Base-by-base conservation (phyloP, 257 asterid genomes). In the Petunia secreta region DNA sequence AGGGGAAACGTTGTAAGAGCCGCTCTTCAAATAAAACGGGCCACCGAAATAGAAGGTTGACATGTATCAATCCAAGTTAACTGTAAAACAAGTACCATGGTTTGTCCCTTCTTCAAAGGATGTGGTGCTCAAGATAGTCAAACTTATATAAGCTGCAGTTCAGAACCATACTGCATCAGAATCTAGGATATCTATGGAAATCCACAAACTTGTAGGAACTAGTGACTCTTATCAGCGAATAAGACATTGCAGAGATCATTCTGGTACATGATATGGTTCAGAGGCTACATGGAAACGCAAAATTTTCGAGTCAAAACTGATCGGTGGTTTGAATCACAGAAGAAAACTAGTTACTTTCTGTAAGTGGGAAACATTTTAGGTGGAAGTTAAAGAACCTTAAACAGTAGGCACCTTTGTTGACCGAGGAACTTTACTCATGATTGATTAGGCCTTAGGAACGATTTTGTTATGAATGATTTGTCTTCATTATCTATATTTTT, bases 1-100 rank as follows among this genome's bases (percentile, higher is more conserved):
- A 74, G 91, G 53, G 91, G 91, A 73, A 87, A 87, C 57, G 91
- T 87, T 39, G 89, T 87, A 76, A 86, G 91, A 80, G 91, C 91
- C 8, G 91, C 91, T 40, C 91, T 85, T 75, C 84, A 87, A 82
- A 85, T 85, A 77, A 87, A 87, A 82, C 83, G 82, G n/a, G 78
- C 85, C 10, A 64, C 34, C 3, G 85, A 85, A 80, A 79, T 16
- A 79, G 62, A 82, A 78, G 81, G 79, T 36, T 78, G 60, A 84
- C 59, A 64, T 63, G 63, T 36, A 48, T 53, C n/a, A 11, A 80
- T 39, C 16, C 3, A 68, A 80, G 52, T 68, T 50, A 36, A 55
- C 37, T 9, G 11, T 14, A 8, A 55, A 55, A 1, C 37, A 55
- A 37, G 69, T 25, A 68, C 13, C 55, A 41, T 73, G 11, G 37